Evolutionary conservation across 352 stramenopile species (phyloP).

Genomic region (Peronospora destructor): DNA sequence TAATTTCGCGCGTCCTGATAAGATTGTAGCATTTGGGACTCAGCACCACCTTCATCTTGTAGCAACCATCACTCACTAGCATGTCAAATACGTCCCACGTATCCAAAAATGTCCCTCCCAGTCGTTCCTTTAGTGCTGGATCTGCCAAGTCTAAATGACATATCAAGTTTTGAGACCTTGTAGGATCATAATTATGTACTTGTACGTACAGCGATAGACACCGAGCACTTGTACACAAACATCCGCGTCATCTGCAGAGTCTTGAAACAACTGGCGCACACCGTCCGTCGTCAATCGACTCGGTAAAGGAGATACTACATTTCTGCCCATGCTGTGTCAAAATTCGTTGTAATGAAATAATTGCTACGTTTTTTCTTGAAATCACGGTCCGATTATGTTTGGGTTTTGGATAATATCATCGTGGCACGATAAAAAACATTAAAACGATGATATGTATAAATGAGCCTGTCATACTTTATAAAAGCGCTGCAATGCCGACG

Average conservation of each 20-base stretch:
- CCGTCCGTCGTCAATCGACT: conserved; percentile 35
- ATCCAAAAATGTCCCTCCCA: conserved; percentile 18
- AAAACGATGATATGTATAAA: too few relatives aligned
- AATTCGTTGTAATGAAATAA: background rate
- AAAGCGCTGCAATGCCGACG: background rate
- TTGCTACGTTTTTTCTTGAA: too few relatives aligned
- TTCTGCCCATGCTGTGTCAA: background rate
- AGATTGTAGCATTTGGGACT: conserved; percentile 30
- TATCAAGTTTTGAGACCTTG: background rate
- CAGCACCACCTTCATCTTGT: conserved; percentile 51
- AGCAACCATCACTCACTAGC: conserved; percentile 49
- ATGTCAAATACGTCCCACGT: conserved; percentile 51
- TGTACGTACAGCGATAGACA: conserved; percentile 46
- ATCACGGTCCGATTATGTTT: too few relatives aligned
- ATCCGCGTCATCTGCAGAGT: background rate
- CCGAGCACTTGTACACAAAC: conserved; percentile 47
- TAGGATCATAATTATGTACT: background rate
- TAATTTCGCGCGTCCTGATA: conserved; percentile 34
- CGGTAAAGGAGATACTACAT: background rate
- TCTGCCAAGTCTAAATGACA: conserved; percentile 41
- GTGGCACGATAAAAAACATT: too few relatives aligned
- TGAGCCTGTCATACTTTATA: too few relatives aligned
- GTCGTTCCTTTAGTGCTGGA: conserved; percentile 30
- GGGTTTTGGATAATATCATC: too few relatives aligned
- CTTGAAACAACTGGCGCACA: conserved; percentile 25